Base-by-base conservation (phyloP, 768 basidiomycete species). In the Collybia nuda region DNA sequence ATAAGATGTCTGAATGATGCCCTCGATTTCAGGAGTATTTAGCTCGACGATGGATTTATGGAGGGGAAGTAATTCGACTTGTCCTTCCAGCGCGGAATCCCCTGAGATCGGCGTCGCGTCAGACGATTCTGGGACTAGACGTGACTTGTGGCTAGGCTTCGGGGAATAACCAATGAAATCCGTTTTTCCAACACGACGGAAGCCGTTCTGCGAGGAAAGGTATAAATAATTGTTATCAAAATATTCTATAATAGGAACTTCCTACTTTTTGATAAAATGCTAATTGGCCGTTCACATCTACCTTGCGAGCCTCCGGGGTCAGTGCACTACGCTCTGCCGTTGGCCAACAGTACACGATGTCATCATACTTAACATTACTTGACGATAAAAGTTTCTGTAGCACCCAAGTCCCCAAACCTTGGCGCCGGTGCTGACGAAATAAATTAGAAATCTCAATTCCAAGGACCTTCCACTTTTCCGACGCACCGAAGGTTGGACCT, bases 131-230 rank as follows among this genome's bases (percentile, higher is more conserved):
- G 48, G 42, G 47, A 50, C 2, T 2, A 23, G 19, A 39, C 54
- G 61, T 6, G 62, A 66, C 15, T 61, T 62, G 39, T 66, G 64
- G 15, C 38, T 35, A 4, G 45, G 50, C 29, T 62, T 45, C 1
- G 56, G 51, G 1, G 64, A 61, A 38, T 59, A 62, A 2, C 58
- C 59, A 19, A 66, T 50, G 51, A 62, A 63, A 18, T 15, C 7
- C 5, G 64, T 66, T 17, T 57, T 59, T 18, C 64, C 64, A 18
- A 66, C 52, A 36, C 64, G 62, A 15, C 64, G 55, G 29, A 66
- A 66, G 22, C 57, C 40, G 21, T 61, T 64, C 64, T 66, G 39
- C 41, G 6, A 1, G 44, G 18, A 41, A 19, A 24, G 3, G 7
- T 26, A 41, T 21, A 41, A 19, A 19, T 14, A 24, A 19, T 6